Evolutionary conservation across 805 yeast genomes (phyloP).

Genomic region (Cyberlindnera xylosilytica): DNA sequence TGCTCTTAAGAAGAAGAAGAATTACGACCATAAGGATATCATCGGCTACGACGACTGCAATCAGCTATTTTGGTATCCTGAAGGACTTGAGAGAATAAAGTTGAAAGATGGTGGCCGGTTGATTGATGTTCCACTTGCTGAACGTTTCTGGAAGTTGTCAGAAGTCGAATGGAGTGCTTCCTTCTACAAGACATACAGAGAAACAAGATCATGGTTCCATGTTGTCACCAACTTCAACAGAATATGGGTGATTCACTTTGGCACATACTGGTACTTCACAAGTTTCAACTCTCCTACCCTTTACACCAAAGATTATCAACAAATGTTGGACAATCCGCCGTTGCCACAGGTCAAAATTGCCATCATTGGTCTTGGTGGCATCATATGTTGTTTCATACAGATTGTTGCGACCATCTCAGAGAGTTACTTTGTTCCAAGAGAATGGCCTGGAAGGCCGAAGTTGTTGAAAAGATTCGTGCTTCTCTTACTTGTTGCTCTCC

Average conservation of each 20-base stretch:
- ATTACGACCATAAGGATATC: conserved; percentile 61
- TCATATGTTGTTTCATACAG: conserved; percentile 56
- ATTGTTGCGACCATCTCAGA: conserved; percentile 58
- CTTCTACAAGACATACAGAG: conserved; percentile 72
- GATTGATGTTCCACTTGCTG: conserved; percentile 48
- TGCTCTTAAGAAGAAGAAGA: conserved; percentile 37
- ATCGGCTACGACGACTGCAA: conserved; percentile 91
- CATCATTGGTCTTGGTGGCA: conserved; percentile 66
- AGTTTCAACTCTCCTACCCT: conserved; percentile 66
- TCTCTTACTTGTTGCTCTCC: conserved; percentile 38
- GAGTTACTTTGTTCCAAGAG: conserved; percentile 61
- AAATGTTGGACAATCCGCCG: conserved; percentile 57
- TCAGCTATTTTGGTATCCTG: conserved; percentile 81
- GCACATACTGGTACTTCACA: conserved; percentile 78
- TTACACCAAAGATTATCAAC: conserved; percentile 58
- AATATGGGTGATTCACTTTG: conserved; percentile 73
- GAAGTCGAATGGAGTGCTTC: conserved; percentile 64
- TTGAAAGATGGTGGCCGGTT: conserved; percentile 41
- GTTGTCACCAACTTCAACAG: conserved; percentile 70
- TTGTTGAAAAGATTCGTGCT: conserved; percentile 45
- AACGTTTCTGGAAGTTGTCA: conserved; percentile 51
- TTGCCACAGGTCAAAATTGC: conserved; percentile 52
- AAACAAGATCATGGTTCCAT: conserved; percentile 76
- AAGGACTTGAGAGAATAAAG: conserved; percentile 61
- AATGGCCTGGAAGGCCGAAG: conserved; percentile 70